These are phyloP conservation scores for Candida alai DNA, from an alignment of 805 yeast species.

Conservation along the genomic window DNA sequence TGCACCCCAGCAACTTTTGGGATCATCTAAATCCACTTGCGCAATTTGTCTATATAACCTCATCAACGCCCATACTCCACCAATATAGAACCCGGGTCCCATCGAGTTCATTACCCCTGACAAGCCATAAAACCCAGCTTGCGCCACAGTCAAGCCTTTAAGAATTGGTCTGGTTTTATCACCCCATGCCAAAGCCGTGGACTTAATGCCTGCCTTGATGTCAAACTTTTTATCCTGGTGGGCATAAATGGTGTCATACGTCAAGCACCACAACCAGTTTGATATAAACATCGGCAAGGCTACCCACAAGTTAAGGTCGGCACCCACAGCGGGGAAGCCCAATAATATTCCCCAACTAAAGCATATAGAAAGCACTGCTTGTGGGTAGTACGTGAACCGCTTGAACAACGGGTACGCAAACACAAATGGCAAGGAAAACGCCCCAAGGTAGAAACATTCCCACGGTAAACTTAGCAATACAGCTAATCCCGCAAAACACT, in stretches of 20 bases:
- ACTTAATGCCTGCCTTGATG: conserved; percentile 84
- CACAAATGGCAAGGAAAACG: conserved; percentile 74
- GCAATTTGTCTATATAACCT: conserved; percentile 67
- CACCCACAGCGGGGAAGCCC: conserved; percentile 95
- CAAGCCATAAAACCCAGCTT: conserved; percentile 55
- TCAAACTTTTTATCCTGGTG: conserved; percentile 95
- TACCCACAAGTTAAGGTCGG: conserved; percentile 64
- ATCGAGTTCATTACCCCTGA: conserved; percentile 75
- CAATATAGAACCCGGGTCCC: conserved; percentile 81
- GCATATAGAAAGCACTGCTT: conserved; percentile 71
- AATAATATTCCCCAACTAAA: conserved; percentile 93
- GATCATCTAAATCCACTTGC: conserved; percentile 74
- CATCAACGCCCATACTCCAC: conserved; percentile 63
- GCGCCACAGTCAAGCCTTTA: conserved; percentile 60
- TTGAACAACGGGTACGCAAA: conserved; percentile 90
- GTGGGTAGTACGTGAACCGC: conserved; percentile 95
- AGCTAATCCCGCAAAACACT: conserved; percentile 68
- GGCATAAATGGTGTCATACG: conserved; percentile 93
- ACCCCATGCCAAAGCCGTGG: conserved; percentile 96
- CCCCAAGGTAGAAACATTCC: conserved; percentile 79
- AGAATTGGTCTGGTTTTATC: conserved; percentile 67
- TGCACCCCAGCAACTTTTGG: conserved; percentile 76
- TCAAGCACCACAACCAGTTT: conserved; percentile 89
- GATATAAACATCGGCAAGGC: conserved; percentile 77
- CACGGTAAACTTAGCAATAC: conserved; percentile 71